These are phyloP conservation scores for Scheffersomyces titani DNA, from an alignment of 1,139 yeast genomes.

Conservation along the genomic window DNA sequence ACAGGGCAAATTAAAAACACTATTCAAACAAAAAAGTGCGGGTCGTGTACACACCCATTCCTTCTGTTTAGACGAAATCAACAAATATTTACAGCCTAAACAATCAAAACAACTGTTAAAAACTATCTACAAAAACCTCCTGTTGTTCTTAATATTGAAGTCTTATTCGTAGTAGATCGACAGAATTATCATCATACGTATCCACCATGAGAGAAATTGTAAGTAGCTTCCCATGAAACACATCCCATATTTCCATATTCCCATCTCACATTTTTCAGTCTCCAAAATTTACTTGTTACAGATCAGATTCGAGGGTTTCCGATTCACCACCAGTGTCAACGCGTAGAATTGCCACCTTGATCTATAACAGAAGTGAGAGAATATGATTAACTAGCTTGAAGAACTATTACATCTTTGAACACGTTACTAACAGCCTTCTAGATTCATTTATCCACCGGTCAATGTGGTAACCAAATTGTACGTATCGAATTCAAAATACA, in stretches of 20 bases:
- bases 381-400: not conserved
- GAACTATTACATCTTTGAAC: conserved; percentile 2
- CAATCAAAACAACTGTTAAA: not conserved
- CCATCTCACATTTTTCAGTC: not conserved
- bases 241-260: not conserved
- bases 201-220: conserved; percentile 59
- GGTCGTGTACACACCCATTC: conserved; percentile 1
- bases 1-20: not conserved
- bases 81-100: not conserved
- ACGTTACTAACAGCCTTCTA: conserved; percentile 30
- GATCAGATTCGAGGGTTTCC: not conserved
- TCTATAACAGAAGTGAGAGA: not conserved
- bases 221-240: conserved; percentile 23
- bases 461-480: conserved; percentile 99
- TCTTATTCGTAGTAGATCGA: not conserved
- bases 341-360: not conserved
- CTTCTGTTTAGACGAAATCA: conserved; percentile 1
- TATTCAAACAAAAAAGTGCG: not conserved
- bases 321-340: not conserved
- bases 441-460: conserved; percentile 97
- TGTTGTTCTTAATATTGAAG: not conserved
- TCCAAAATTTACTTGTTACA: not conserved
- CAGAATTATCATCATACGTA: conserved; percentile 1
- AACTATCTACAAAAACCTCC: not conserved
- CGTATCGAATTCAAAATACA: conserved; percentile 24